Evolutionary conservation across 2,329 filamentous ascomycete species (phyloP).

Genomic region (Apiospora arundinis): DNA sequence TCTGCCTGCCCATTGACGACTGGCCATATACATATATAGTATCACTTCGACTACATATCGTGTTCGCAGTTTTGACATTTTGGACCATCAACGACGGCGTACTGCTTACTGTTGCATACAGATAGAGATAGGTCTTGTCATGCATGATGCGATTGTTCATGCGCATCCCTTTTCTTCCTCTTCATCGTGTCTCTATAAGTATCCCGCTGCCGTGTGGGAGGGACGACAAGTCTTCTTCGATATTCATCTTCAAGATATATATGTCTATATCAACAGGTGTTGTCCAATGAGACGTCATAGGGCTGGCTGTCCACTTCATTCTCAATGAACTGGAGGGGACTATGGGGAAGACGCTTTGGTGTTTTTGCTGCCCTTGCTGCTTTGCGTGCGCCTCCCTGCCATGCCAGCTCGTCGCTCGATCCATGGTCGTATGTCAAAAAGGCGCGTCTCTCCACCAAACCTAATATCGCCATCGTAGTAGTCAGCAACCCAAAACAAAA

Average conservation of each 20-base stretch:
- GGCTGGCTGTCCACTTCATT: neutral
- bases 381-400: neutral
- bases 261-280: neutral
- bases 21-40: neutral
- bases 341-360: constrained; percentile 1
- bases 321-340: neutral
- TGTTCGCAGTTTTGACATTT: neutral
- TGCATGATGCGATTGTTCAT: no score
- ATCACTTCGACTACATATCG: no score
- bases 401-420: neutral
- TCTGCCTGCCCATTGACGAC: neutral
- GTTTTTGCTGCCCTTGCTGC: neutral
- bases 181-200: neutral
- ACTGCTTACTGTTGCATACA: neutral
- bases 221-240: neutral
- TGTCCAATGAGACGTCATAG: neutral
- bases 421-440: constrained; percentile 6
- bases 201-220: neutral
- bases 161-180: neutral
- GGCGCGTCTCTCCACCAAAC: constrained; percentile 1
- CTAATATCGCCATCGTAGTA: constrained; percentile 7
- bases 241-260: neutral
- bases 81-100: neutral
- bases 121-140: neutral
- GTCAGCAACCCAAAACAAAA: neutral